Evolutionary conservation across 2,329 filamentous ascomycete genomes (phyloP), one percentile per base, ranked within the genome.

Genomic region (Trichoderma koningiopsis): DNA sequence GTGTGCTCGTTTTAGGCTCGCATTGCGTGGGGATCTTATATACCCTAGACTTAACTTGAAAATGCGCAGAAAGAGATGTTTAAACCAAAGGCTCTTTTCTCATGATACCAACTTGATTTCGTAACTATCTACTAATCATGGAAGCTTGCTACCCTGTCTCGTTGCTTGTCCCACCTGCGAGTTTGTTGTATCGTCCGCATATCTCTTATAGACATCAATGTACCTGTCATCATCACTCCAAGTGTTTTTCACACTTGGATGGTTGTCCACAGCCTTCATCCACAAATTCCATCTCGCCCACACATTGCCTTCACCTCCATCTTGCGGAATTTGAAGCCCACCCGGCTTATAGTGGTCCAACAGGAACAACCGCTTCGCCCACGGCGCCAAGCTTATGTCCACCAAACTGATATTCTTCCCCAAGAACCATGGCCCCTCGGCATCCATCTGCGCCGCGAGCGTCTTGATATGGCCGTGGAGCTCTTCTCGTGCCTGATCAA

Each of bases 291-390:
- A 94, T 59, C 91, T 82, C 53, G 74, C 78, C 92, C 91, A 94
- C 2, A 85, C 76, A 43, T 77, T 77, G 64, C 77, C 77, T 65
- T 88, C 87, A 47, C 91, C 86, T 8, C 83, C 81, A 0, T 87
- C 85, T 40, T 75, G 62, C 1, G 84, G 83, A 29, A 88, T 80
- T 0, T 83, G 84, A 2, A 83, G 72, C 0, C 87, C 86, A 0
- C 85, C 86, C 0, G 80, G 75, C 75, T 94, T 94, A 76, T 91
- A 94, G 71, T 92, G 85, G 73, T 94, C 91, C 72, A 94, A 89
- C 6, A 93, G 81, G 82, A 91, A 94, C 24, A 93, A 76, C 16
- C 92, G 83, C 74, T 89, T 86, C 0, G 89, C 88, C 91, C 91
- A 94, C 0, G 92, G 92, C 47, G 89, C 91, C 3, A 94, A 80